phyloP scores from a whole-genome alignment of 768 basidiomycete genomes.

The Nevesoporus exiguus region DNA sequence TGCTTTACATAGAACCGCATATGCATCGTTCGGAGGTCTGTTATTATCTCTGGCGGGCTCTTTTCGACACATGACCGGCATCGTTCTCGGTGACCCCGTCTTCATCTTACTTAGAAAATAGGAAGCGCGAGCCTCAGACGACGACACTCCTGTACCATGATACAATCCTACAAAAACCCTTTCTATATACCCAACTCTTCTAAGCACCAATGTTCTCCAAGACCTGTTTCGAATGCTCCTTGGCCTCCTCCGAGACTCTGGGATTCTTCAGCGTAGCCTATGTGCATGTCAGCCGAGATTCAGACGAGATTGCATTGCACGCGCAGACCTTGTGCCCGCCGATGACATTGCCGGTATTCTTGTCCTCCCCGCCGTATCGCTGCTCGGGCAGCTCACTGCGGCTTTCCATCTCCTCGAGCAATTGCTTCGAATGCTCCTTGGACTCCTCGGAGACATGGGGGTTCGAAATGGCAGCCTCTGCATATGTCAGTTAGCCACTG shows the following conservation, averaged over 20 bases:
- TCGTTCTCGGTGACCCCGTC: slow-evolving; percentile 91
- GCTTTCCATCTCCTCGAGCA: slow-evolving; percentile 23
- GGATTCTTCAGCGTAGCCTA: slow-evolving; percentile 26
- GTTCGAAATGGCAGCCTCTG: slow-evolving; percentile 27
- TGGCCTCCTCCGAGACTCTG: slow-evolving; percentile 25
- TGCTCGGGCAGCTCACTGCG: slow-evolving; percentile 15
- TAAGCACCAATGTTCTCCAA: slow-evolving; percentile 6
- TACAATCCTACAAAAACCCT: slow-evolving; percentile 7
- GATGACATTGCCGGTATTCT: slow-evolving; percentile 17
- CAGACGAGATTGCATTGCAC: no score
- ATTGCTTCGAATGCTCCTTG: slow-evolving; percentile 23
- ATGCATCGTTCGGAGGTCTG: slow-evolving; percentile 94
- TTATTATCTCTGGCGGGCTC: slow-evolving; percentile 92
- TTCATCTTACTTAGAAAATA: slow-evolving; percentile 85
- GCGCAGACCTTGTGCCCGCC: slow-evolving; percentile 20
- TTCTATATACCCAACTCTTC: neutral
- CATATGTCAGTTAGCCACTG: neutral
- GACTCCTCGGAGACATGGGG: slow-evolving; percentile 21
- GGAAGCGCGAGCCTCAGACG: slow-evolving; percentile 9
- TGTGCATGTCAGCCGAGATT: neutral
- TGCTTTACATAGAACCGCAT: slow-evolving; percentile 67
- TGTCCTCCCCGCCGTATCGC: slow-evolving; percentile 3
- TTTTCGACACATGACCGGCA: slow-evolving; percentile 85
- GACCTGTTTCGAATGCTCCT: slow-evolving; percentile 11
- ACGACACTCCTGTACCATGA: neutral